Conservation (phyloP, 1,284 basidiomycete species). For the Cryptococcus sp. region DNA sequence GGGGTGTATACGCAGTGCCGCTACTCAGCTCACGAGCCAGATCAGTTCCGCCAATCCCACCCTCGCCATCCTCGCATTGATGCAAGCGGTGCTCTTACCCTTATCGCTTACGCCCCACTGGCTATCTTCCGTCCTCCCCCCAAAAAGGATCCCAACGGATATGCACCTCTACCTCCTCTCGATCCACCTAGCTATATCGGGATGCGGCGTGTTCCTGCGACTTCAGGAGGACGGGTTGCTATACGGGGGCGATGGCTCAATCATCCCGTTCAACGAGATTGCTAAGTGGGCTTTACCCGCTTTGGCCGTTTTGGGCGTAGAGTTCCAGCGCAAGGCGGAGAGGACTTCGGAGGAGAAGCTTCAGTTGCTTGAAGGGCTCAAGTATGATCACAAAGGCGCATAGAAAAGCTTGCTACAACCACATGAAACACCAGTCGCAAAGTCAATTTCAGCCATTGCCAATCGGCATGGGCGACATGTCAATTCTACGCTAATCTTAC, state of each 20-base stretch:
- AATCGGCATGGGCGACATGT: too few species aligned
- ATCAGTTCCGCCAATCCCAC: conserved; percentile 12
- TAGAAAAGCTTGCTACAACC: conserved; percentile 7
- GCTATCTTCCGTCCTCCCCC: conserved; percentile 20
- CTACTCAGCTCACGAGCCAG: conserved; percentile 15
- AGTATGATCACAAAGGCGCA: conserved; percentile 43
- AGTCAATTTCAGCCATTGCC: not conserved
- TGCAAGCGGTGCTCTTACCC: conserved; percentile 34
- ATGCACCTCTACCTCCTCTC: conserved; percentile 34
- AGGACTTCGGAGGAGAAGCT: conserved; percentile 28
- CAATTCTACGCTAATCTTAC: too few species aligned
- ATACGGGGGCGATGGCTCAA: not conserved
- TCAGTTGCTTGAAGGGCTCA: conserved; percentile 30
- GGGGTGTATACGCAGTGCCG: conserved; percentile 7
- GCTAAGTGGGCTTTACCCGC: conserved; percentile 37
- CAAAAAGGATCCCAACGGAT: conserved; percentile 12
- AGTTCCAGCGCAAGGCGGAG: conserved; percentile 38
- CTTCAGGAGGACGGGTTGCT: not conserved
- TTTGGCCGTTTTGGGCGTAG: conserved; percentile 33
- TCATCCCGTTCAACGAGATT: conserved; percentile 19
- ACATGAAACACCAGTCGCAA: not conserved
- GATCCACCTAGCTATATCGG: conserved; percentile 10
- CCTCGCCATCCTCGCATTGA: conserved; percentile 12
- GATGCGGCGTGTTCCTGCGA: conserved; percentile 13
- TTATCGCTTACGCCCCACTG: conserved; percentile 36